These are phyloP conservation scores for Termitomyces sp. DNA, from an alignment of 768 basidiomycete species.

Conservation along the genomic window DNA sequence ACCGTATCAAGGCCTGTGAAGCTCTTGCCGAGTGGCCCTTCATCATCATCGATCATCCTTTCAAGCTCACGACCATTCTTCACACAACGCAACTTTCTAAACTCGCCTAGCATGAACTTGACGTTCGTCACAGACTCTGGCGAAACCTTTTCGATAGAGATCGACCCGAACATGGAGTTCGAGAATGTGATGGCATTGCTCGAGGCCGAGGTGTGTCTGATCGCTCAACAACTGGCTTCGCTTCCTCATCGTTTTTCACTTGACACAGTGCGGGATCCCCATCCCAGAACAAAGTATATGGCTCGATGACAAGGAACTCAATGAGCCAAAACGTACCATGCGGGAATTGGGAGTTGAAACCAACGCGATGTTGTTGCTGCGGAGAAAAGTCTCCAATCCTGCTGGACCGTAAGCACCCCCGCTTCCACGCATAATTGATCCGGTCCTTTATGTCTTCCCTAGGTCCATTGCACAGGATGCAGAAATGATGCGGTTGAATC, in stretches of 20 bases:
- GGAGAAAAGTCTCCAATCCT: slow-evolving; percentile 47
- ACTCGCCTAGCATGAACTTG: slow-evolving; percentile 47
- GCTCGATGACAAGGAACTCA: slow-evolving; percentile 60
- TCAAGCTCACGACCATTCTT: not conserved
- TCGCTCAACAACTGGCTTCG: not conserved
- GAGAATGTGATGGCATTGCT: slow-evolving; percentile 90
- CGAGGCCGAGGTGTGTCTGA: slow-evolving; percentile 75
- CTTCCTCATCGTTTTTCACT: not conserved
- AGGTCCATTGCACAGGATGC: slow-evolving; percentile 75
- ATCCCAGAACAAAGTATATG: slow-evolving; percentile 68
- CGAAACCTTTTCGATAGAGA: slow-evolving; percentile 64
- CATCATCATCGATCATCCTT: no score
- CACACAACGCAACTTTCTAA: slow-evolving; percentile 2
- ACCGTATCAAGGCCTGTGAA: slow-evolving; percentile 2
- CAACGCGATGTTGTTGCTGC: slow-evolving; percentile 60
- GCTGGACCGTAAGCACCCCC: slow-evolving; percentile 33
- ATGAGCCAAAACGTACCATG: slow-evolving; percentile 63
- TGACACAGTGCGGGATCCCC: slow-evolving; percentile 65
- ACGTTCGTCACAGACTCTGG: slow-evolving; percentile 70
- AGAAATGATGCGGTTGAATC: slow-evolving; percentile 86
- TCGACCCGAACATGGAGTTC: slow-evolving; percentile 86
- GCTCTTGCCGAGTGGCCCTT: not conserved
- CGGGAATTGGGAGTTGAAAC: slow-evolving; percentile 47
- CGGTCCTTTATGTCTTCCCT: not conserved
- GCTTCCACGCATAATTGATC: not conserved